phyloP scores from a whole-genome alignment of 805 yeast species.

The Myxozyma geophila region DNA sequence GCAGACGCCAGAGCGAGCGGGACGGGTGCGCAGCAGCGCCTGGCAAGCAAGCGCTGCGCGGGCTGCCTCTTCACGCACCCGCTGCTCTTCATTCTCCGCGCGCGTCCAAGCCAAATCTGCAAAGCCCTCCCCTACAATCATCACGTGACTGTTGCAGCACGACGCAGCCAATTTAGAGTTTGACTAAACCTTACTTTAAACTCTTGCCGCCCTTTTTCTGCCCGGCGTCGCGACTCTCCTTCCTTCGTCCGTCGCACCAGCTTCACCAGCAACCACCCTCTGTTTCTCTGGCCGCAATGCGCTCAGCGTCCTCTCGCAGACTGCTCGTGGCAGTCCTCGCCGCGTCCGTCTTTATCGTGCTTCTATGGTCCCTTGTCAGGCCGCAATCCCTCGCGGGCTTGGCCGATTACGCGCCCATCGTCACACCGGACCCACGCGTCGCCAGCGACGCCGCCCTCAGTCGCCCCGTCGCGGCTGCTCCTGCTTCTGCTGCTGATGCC shows the following conservation, averaged over 20 bases:
- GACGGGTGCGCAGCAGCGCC: background rate
- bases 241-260: background rate
- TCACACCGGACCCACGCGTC: background rate
- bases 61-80: no score
- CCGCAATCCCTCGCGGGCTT: slow-evolving; percentile 6
- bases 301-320: slow-evolving; percentile 10
- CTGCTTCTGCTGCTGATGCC: slow-evolving; percentile 6
- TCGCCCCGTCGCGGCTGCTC: background rate
- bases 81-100: no score
- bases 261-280: background rate
- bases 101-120: background rate
- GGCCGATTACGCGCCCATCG: slow-evolving; percentile 1
- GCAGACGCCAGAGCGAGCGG: no score
- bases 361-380: slow-evolving; percentile 5
- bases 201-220: no score
- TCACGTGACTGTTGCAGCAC: slow-evolving; percentile 13
- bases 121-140: background rate
- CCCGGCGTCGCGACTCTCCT: background rate
- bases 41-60: no score
- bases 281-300: background rate
- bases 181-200: no score
- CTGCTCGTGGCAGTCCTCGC: slow-evolving; percentile 8
- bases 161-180: slow-evolving; percentile 3
- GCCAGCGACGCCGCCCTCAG: background rate
- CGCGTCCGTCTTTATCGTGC: slow-evolving; percentile 6